Percentiles rank a stretch among this genome's conserved stretches.
Evolutionary conservation across 805 yeast genomes (phyloP).

Genomic region (Teunomyces barrocoloradensis): DNA sequence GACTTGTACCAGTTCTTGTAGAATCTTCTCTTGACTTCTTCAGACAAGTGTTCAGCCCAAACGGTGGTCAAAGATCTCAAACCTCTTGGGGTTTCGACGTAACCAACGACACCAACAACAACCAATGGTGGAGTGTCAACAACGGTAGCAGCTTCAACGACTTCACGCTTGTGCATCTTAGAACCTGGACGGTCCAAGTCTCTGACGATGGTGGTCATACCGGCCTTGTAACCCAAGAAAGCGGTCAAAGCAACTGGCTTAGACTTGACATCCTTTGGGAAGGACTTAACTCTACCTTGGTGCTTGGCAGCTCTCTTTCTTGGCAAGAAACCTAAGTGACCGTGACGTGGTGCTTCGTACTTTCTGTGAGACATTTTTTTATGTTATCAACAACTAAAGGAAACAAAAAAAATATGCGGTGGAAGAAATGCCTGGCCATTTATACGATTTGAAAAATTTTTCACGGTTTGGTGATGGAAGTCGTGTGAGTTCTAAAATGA

Average conservation of each 20-base stretch:
- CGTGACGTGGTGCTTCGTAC: conserved; percentile 99
- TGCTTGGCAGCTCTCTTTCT: conserved; percentile 99
- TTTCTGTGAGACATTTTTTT: conserved; percentile 96
- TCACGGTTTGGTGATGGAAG: conserved; percentile 4
- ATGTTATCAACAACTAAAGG: conserved; percentile 28
- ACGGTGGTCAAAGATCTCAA: conserved; percentile 98
- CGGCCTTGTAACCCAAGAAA: conserved; percentile 99
- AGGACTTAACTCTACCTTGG: conserved; percentile 98
- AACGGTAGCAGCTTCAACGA: conserved; percentile 98
- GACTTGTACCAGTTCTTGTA: conserved; percentile 99
- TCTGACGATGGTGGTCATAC: conserved; percentile 99
- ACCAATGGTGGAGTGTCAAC: conserved; percentile 99
- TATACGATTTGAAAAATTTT: conserved; percentile 12
- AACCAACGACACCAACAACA: conserved; percentile 99
- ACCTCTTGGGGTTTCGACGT: conserved; percentile 99
- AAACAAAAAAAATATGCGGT: background rate
- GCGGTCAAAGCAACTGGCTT: conserved; percentile 99
- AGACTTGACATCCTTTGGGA: conserved; percentile 97
- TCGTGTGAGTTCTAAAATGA: conserved; percentile 5
- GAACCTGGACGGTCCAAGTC: conserved; percentile 99
- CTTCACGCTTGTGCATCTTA: conserved; percentile 99
- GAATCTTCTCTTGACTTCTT: conserved; percentile 99
- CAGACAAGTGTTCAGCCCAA: conserved; percentile 99
- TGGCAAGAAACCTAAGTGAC: conserved; percentile 99
- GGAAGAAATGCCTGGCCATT: background rate